phyloP scores from a whole-genome alignment of 176 grass and related monocot species.

The Microstegium vimineum region DNA sequence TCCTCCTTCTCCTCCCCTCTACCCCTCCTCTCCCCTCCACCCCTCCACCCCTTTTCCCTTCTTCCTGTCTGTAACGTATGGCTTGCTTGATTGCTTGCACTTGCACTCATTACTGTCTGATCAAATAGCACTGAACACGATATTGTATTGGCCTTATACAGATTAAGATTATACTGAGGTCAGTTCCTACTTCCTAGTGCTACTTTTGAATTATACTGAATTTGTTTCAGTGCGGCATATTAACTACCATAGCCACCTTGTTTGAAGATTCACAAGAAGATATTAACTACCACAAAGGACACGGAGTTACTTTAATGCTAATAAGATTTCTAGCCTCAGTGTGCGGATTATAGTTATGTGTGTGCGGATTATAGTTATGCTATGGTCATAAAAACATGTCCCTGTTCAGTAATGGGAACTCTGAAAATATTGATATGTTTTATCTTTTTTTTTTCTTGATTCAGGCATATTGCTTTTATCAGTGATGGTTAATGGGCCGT shows the following conservation, averaged over 20 bases:
- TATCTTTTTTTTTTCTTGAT: background rate
- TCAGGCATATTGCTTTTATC: background rate
- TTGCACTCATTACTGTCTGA: too few species aligned
- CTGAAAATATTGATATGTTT: background rate
- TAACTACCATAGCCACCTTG: too few species aligned
- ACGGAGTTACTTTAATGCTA: background rate
- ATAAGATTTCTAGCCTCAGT: background rate
- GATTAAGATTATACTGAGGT: too few species aligned
- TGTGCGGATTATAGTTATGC: background rate
- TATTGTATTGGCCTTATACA: too few species aligned
- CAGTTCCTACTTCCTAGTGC: too few species aligned
- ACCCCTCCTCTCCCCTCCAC: background rate
- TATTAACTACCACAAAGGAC: too few species aligned
- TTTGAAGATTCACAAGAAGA: too few species aligned
- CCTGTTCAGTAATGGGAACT: background rate
- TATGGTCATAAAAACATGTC: background rate
- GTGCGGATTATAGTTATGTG: background rate
- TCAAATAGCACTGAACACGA: too few species aligned
- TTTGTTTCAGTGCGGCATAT: too few species aligned
- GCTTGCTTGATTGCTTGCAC: background rate
- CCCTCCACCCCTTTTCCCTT: background rate
- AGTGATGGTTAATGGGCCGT: background rate
- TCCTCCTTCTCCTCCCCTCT: background rate
- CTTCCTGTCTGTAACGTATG: background rate
- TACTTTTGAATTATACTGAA: too few species aligned